phyloP scores from a whole-genome alignment of 805 yeast genomes.

The Naumovozyma baii region DNA sequence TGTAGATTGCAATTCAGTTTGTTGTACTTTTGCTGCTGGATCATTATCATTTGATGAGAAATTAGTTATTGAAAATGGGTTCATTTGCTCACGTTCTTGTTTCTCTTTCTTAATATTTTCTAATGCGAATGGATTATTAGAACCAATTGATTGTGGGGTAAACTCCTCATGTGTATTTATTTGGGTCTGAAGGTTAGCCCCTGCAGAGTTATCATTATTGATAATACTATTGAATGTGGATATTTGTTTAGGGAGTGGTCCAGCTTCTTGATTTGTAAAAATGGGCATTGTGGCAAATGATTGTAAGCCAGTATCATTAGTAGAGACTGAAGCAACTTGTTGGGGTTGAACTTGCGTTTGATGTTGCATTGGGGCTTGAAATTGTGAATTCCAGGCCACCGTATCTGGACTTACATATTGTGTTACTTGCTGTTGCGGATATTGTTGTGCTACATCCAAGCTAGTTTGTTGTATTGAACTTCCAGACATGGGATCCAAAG shows the following conservation, averaged over 20 bases:
- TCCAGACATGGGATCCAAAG: constrained; percentile 8
- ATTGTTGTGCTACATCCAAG: constrained; percentile 9
- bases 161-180: constrained; percentile 3
- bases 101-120: constrained; percentile 13
- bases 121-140: constrained; percentile 33
- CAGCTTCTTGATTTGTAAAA: not conserved
- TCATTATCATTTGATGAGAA: constrained; percentile 2
- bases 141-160: constrained; percentile 17
- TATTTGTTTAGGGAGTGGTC: not conserved
- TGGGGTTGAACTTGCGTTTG: constrained; percentile 19
- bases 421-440: constrained; percentile 21
- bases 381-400: constrained; percentile 8
- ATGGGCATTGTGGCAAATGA: constrained; percentile 8
- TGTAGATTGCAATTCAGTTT: constrained; percentile 10
- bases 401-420: constrained; percentile 3
- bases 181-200: too few species aligned
- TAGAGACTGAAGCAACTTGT: not conserved
- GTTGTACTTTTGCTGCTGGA: constrained; percentile 8
- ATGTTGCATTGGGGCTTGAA: constrained; percentile 16
- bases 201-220: not conserved
- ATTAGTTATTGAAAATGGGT: constrained; percentile 12
- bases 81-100: constrained; percentile 4
- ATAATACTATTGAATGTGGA: not conserved
- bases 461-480: constrained; percentile 7
- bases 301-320: constrained; percentile 4